Conservation (phyloP, 2,329 filamentous ascomycete genomes). For the Xylariaceae sp. region DNA sequence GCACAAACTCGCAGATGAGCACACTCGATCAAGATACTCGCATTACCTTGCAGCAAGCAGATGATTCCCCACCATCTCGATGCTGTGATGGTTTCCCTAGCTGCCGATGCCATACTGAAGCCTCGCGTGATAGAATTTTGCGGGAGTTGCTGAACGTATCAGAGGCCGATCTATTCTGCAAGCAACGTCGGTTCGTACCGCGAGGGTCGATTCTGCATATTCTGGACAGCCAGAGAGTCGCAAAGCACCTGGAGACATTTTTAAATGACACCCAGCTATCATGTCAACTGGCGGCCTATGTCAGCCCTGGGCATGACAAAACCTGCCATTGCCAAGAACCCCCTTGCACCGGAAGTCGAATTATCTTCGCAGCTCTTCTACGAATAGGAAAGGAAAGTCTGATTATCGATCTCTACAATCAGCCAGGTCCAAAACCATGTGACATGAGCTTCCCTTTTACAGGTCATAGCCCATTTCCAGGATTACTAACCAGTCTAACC, state of each 20-base stretch:
- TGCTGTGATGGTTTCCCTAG: no score
- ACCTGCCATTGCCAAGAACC: constrained; percentile 5
- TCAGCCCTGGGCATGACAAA: neutral
- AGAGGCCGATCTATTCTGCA: constrained; percentile 3
- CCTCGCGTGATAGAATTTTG: constrained; percentile 13
- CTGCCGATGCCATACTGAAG: constrained; percentile 7
- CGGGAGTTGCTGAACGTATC: constrained; percentile 4
- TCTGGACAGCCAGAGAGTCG: neutral
- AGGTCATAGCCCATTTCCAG: neutral
- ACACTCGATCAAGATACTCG: no score
- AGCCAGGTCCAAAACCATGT: neutral
- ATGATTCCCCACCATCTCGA: no score
- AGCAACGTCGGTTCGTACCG: constrained; percentile 16
- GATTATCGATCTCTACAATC: constrained; percentile 5
- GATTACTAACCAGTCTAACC: neutral
- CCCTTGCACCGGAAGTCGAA: constrained; percentile 21
- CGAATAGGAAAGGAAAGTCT: constrained; percentile 9
- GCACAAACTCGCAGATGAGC: no score
- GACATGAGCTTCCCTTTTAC: neutral
- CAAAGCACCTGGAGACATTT: constrained; percentile 6
- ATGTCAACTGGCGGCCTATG: neutral
- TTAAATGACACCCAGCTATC: neutral
- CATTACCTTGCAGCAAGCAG: no score
- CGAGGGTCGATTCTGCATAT: neutral
- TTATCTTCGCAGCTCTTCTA: constrained; percentile 21